These are phyloP conservation scores for Fusarium sororula DNA, from an alignment of 2,329 filamentous ascomycete genomes.

Conservation along the genomic window DNA sequence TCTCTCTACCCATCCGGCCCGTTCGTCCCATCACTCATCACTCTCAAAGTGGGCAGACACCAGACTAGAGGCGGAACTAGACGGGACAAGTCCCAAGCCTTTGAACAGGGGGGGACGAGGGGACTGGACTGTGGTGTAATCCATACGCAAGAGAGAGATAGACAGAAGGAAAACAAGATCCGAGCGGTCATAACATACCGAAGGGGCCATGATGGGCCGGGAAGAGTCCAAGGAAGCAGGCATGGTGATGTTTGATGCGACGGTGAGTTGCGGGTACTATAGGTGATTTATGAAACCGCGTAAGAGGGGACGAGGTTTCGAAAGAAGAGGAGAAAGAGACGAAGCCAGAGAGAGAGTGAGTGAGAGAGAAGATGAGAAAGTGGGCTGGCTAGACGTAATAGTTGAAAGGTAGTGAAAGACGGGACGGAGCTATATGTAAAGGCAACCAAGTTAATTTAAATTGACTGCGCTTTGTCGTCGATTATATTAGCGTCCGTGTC, in stretches of 20 bases:
- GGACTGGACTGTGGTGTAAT: background rate
- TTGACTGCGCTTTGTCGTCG: slow-evolving; percentile 17
- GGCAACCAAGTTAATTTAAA: slow-evolving; percentile 9
- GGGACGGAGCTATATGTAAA: slow-evolving; percentile 14
- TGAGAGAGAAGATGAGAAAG: background rate
- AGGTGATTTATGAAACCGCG: slow-evolving; percentile 17
- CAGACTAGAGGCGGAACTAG: slow-evolving; percentile 28
- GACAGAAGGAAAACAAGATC: slow-evolving; percentile 15
- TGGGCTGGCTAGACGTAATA: slow-evolving; percentile 15
- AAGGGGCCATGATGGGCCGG: slow-evolving; percentile 70
- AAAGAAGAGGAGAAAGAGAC: slow-evolving; percentile 6
- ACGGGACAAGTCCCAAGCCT: slow-evolving; percentile 8
- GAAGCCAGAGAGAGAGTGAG: background rate
- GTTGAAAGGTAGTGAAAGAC: slow-evolving; percentile 6
- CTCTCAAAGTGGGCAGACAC: slow-evolving; percentile 31
- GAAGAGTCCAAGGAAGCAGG: slow-evolving; percentile 68
- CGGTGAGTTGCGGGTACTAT: slow-evolving; percentile 24
- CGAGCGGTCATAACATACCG: slow-evolving; percentile 58
- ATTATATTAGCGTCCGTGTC: background rate
- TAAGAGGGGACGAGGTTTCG: slow-evolving; percentile 15
- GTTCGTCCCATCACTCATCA: background rate
- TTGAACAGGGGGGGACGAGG: slow-evolving; percentile 1
- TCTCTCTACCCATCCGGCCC: slow-evolving; percentile 2
- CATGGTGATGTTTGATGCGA: slow-evolving; percentile 52
- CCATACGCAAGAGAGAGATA: background rate